Evolutionary conservation across 139 green algal genomes (phyloP), one percentile per base, ranked within the genome.

Genomic region (Pleodorina starrii): DNA sequence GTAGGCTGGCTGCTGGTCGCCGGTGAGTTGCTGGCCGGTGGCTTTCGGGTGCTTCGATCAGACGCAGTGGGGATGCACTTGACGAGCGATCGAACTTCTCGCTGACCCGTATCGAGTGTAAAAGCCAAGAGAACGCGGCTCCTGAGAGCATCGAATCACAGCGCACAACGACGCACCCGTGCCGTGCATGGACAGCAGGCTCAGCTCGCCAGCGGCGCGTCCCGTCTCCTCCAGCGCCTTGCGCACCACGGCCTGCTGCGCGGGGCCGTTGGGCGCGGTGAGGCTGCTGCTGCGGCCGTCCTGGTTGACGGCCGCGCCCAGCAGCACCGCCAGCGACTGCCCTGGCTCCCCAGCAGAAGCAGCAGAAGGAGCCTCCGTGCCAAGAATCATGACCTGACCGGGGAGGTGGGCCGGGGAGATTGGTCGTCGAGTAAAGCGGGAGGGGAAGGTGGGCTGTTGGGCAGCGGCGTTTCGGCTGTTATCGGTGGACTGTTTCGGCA

Each of bases 251-350:
- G 86, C 90, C 89, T 97, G 93, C 91, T 99, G 97, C 29, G 96
- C 94, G 10, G 96, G 96, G 0, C 97, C 97, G 88, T 97, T 98
- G 54, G 97, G 97, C 14, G 97, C 97, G 0, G 97, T 98, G 57
- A 99, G 91, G 75, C 92, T 93, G 88, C 94, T 96, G 81, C 93
- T 96, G 87, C 96, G 94, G 1, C 96, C 96, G 85, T 98, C 97
- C 82, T 96, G 93, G 89, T 96, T 96, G 5, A 96, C 91, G 35
- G 93, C 91, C 14, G 60, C 94, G 25, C 91, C 94, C 4, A 81
- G 68, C 43, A 96, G 51, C 1, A 90, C 27, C 35, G 84, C 85
- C 68, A 74, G 79, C 21, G 79, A 27, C 1, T 6, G 51, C 35
- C 38, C 27, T 68, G 46, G 5, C 5, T 23, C 27, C 54, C 25